A percentile compares a stretch with the other conserved stretches of the same genome.
These are phyloP conservation scores for Fusarium piperis DNA, from an alignment of 2,329 filamentous ascomycete genomes.

Conservation along the genomic window DNA sequence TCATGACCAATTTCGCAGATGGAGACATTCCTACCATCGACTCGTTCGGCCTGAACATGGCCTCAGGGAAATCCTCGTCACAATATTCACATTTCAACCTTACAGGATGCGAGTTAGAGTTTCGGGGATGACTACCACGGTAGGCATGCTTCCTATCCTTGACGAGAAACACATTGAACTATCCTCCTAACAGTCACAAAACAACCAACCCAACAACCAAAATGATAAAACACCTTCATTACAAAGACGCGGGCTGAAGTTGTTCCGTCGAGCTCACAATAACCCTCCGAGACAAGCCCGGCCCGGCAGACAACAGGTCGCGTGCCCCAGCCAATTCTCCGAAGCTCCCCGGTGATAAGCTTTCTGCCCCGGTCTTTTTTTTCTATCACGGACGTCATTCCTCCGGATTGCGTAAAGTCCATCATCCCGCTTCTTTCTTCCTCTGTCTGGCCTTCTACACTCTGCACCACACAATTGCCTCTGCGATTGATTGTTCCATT, in stretches of 20 bases:
- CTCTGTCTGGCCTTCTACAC: not conserved
- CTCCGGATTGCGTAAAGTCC: conserved; percentile 10
- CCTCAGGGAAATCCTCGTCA: too few species aligned
- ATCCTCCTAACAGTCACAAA: not conserved
- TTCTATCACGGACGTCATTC: conserved; percentile 38
- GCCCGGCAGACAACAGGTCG: conserved; percentile 17
- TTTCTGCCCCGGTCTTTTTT: conserved; percentile 23
- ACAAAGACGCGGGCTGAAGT: not conserved
- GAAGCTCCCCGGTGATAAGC: conserved; percentile 39
- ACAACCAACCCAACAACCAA: not conserved
- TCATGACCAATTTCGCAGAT: too few species aligned
- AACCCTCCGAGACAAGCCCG: conserved; percentile 4
- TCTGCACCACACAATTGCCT: not conserved
- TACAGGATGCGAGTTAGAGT: too few species aligned
- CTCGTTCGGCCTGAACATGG: too few species aligned
- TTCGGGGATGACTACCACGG: too few species aligned
- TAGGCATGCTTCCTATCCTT: not conserved
- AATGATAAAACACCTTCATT: not conserved
- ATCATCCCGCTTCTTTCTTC: conserved; percentile 1
- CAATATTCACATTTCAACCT: too few species aligned
- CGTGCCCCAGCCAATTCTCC: conserved; percentile 31
- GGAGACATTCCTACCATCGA: too few species aligned
- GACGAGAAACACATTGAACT: not conserved
- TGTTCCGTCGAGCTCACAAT: not conserved
- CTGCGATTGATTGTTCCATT: not conserved